Evolutionary conservation across 176 grass and related monocot species (phyloP).

Genomic region (Carex myosuroides): DNA sequence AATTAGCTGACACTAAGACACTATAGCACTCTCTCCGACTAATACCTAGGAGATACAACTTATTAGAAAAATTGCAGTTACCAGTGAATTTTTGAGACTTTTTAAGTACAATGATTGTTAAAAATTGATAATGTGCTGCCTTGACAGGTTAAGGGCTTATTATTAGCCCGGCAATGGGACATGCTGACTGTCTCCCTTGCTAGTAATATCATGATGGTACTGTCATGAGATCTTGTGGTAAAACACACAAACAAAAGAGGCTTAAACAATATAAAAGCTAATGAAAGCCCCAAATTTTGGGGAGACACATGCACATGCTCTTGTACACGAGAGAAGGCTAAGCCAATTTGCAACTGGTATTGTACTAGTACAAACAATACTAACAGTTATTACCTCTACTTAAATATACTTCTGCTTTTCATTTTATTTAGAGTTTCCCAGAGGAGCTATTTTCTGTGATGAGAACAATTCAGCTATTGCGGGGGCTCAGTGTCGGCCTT

Average conservation of each 20-base stretch:
- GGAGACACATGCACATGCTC: background rate
- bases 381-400: background rate
- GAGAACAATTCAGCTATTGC: conserved; percentile 79
- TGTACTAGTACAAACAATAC: background rate
- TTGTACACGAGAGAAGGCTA: background rate
- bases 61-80: background rate
- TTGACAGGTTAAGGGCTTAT: background rate
- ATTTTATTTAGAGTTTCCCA: conserved; percentile 55
- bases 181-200: background rate
- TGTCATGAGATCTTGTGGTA: too few species aligned
- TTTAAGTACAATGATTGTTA: background rate
- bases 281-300: too few species aligned
- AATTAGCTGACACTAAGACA: background rate
- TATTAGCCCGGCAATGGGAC: background rate
- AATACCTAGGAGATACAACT: background rate
- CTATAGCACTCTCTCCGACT: background rate
- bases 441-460: conserved; percentile 85
- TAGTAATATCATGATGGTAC: too few species aligned
- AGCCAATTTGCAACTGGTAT: background rate
- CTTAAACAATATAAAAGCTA: too few species aligned
- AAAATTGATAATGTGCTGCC: background rate
- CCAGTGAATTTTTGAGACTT: background rate
- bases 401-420: conserved; percentile 15
- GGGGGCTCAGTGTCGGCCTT: conserved; percentile 80
- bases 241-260: too few species aligned